Conservation (phyloP, 768 basidiomycete species). For the Tricholoma furcatifolium region DNA sequence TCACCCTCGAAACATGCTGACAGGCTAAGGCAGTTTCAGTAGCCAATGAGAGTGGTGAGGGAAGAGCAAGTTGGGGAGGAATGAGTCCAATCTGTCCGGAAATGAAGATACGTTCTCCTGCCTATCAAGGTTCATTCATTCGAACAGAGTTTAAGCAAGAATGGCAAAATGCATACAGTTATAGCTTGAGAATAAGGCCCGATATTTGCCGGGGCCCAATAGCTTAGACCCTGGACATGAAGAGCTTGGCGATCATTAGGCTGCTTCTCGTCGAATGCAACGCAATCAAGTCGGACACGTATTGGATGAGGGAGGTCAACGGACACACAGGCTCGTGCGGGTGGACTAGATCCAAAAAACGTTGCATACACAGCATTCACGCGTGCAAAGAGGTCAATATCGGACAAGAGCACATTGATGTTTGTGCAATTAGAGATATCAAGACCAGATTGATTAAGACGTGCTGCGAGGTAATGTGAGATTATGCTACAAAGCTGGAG, state of each 20-base stretch:
- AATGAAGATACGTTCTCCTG: conserved; percentile 73
- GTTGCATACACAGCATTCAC: conserved; percentile 79
- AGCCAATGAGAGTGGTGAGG: conserved; percentile 54
- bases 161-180: conserved; percentile 46
- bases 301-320: conserved; percentile 60
- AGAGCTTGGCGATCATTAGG: conserved; percentile 61
- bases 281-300: conserved; percentile 71
- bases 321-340: conserved; percentile 91
- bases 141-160: background rate
- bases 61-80: conserved; percentile 69
- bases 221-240: conserved; percentile 94
- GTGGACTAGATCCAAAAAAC: conserved; percentile 90
- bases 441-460: conserved; percentile 48
- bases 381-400: conserved; percentile 74
- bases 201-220: conserved; percentile 99
- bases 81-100: conserved; percentile 95
- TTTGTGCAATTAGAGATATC: conserved; percentile 61
- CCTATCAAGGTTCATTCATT: conserved; percentile 39
- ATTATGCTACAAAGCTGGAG: background rate
- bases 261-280: conserved; percentile 57
- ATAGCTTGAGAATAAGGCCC: conserved; percentile 98
- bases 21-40: conserved; percentile 71
- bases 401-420: conserved; percentile 81
- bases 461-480: conserved; percentile 36
- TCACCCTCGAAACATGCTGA: conserved; percentile 78